Conservation (phyloP, 1,284 basidiomycete genomes). For the Leccinum subspadiceum region DNA sequence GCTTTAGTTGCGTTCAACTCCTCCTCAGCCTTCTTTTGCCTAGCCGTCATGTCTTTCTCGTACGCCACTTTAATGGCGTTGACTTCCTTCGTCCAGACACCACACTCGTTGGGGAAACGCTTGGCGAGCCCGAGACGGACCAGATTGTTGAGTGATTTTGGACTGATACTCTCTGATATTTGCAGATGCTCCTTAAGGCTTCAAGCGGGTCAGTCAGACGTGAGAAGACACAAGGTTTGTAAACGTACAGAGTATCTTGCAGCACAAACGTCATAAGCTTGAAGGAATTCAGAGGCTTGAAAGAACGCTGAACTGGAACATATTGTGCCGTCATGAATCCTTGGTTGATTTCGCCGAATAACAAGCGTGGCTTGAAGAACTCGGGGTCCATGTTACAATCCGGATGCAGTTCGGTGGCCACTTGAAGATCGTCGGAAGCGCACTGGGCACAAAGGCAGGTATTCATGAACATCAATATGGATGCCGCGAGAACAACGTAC, state of each 20-base stretch:
- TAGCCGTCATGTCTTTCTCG: slow-evolving; percentile 9
- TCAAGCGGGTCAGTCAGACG: slow-evolving; percentile 4
- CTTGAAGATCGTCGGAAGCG: slow-evolving; percentile 14
- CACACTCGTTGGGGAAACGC: slow-evolving; percentile 29
- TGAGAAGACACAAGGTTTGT: neutral
- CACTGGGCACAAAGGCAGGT: slow-evolving; percentile 12
- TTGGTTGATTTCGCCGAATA: slow-evolving; percentile 37
- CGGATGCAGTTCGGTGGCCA: slow-evolving; percentile 10
- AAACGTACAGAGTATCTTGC: slow-evolving; percentile 23
- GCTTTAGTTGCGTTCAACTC: too few species aligned
- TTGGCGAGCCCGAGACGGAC: slow-evolving; percentile 32
- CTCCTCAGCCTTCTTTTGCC: slow-evolving; percentile 12
- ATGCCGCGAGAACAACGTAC: slow-evolving; percentile 23
- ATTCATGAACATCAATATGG: neutral
- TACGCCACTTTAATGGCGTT: slow-evolving; percentile 1
- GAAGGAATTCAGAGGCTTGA: slow-evolving; percentile 8
- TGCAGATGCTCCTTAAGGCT: slow-evolving; percentile 32
- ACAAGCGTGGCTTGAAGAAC: slow-evolving; percentile 29
- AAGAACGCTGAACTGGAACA: slow-evolving; percentile 16
- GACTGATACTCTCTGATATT: slow-evolving; percentile 27
- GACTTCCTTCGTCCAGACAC: slow-evolving; percentile 26
- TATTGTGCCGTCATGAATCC: slow-evolving; percentile 34
- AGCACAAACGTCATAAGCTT: slow-evolving; percentile 13
- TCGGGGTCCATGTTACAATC: slow-evolving; percentile 25
- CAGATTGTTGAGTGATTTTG: slow-evolving; percentile 32